Evolutionary conservation across 306 rosid species (phyloP).

Genomic region (Citrullus mucosospermus): DNA sequence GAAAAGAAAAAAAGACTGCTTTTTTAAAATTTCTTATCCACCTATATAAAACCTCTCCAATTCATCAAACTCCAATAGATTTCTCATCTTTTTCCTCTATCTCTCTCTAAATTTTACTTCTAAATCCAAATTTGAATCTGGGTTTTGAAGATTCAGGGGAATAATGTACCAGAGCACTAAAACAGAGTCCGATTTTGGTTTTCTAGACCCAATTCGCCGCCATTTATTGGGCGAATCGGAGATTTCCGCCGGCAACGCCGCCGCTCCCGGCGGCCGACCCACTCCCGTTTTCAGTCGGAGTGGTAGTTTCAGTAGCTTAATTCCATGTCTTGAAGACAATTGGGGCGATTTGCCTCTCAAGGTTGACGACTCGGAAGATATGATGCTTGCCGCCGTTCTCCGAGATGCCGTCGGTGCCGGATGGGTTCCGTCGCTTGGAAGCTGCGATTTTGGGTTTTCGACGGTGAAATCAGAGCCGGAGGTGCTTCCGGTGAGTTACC

Average conservation of each 20-base stretch:
- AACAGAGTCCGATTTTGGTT: conserved; percentile 24
- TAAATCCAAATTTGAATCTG: neutral
- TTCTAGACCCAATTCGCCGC: conserved; percentile 47
- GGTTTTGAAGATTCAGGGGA: neutral
- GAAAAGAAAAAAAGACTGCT: neutral
- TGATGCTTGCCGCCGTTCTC: conserved; percentile 62
- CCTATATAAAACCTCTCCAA: conserved; percentile 25
- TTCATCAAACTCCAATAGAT: neutral
- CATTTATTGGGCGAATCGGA: conserved; percentile 58
- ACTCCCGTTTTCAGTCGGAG: conserved; percentile 29
- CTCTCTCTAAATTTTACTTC: neutral
- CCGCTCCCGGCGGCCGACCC: conserved; percentile 5
- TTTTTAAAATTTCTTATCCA: conserved; percentile 39
- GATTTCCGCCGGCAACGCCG: neutral
- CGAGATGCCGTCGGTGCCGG: conserved; percentile 59
- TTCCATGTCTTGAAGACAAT: conserved; percentile 50
- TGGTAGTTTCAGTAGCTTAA: conserved; percentile 47
- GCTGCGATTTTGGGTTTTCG: conserved; percentile 7
- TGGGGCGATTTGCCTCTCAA: conserved; percentile 83
- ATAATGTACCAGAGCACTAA: conserved; percentile 14
- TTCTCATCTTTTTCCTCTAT: neutral
- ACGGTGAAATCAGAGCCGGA: conserved; percentile 41
- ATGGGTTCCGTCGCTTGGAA: conserved; percentile 64
- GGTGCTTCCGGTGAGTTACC: neutral
- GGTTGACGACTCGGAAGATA: conserved; percentile 71